phyloP scores from a whole-genome alignment of 2,329 filamentous ascomycete genomes.

The Lecanicillium sp. region DNA sequence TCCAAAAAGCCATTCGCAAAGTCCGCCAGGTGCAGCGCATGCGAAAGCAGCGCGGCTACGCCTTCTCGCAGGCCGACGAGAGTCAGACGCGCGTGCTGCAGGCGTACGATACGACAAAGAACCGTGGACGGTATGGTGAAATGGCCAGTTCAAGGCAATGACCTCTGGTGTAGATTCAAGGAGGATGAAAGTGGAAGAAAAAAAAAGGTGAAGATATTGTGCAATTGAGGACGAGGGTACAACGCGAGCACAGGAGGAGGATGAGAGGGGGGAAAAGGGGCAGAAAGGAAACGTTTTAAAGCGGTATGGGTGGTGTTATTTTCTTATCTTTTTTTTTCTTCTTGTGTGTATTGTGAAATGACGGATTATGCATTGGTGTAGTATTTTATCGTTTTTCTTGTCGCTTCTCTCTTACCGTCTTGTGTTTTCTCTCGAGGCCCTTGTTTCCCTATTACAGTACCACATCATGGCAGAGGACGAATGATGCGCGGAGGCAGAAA shows the following conservation, averaged over 20 bases:
- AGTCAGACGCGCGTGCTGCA: conserved; percentile 91
- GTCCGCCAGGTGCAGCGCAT: conserved; percentile 97
- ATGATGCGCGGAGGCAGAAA: too few species aligned
- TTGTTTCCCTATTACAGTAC: too few species aligned
- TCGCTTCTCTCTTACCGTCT: neutral
- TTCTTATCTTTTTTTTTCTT: neutral
- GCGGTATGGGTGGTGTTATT: too few species aligned
- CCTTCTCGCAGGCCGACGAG: conserved; percentile 96
- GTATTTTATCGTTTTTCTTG: conserved; percentile 1
- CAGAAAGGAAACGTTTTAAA: neutral
- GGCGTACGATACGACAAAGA: conserved; percentile 93
- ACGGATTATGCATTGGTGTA: conserved; percentile 6
- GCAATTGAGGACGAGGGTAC: neutral
- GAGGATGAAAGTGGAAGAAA: neutral
- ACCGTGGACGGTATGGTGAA: conserved; percentile 89
- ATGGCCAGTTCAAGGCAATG: conserved; percentile 57
- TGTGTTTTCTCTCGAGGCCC: neutral
- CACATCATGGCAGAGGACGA: too few species aligned
- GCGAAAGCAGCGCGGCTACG: conserved; percentile 98
- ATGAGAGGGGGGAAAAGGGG: too few species aligned
- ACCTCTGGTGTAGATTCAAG: neutral
- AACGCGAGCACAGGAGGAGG: too few species aligned
- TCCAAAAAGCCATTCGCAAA: conserved; percentile 98
- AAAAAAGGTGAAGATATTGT: neutral
- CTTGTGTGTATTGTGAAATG: neutral